Conservation (phyloP, 2,329 filamentous ascomycete genomes). For the Aspergillus sp. region DNA sequence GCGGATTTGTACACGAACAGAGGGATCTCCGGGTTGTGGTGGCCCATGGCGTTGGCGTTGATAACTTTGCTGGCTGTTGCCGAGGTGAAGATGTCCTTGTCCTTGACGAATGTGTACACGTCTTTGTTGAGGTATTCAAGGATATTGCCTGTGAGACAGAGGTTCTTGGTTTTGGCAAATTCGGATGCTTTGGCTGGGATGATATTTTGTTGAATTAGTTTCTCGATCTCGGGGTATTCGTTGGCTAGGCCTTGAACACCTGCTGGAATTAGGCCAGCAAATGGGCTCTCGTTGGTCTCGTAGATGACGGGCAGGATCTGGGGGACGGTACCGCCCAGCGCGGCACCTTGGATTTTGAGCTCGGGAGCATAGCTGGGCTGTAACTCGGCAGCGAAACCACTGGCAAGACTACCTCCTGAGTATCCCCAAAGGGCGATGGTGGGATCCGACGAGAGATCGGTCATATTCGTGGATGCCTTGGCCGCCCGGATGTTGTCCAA, state of each 20-base stretch:
- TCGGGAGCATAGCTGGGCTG: constrained; percentile 12
- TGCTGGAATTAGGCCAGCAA: constrained; percentile 31
- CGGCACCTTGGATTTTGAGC: constrained; percentile 39
- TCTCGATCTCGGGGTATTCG: constrained; percentile 17
- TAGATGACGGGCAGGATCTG: constrained; percentile 35
- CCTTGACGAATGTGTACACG: constrained; percentile 15
- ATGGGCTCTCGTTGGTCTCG: constrained; percentile 24
- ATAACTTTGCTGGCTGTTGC: constrained; percentile 9
- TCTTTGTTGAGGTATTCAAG: constrained; percentile 14
- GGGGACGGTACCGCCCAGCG: constrained; percentile 44
- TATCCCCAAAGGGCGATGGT: constrained; percentile 49
- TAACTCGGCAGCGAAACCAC: constrained; percentile 12
- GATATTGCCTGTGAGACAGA: constrained; percentile 16
- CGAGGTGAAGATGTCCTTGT: constrained; percentile 12
- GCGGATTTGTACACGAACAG: constrained; percentile 48
- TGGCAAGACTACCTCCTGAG: constrained; percentile 45
- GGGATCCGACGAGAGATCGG: constrained; percentile 27
- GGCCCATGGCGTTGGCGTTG: constrained; percentile 26
- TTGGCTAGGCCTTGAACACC: constrained; percentile 22
- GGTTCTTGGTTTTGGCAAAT: constrained; percentile 14
- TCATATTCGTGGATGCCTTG: constrained; percentile 19
- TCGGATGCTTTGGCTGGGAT: constrained; percentile 11
- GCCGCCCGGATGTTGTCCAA: constrained; percentile 41
- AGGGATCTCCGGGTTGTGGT: constrained; percentile 41
- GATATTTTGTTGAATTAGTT: constrained; percentile 11